phyloP scores from a whole-genome alignment of 768 basidiomycete genomes.

The Pleurotus tuoliensis region DNA sequence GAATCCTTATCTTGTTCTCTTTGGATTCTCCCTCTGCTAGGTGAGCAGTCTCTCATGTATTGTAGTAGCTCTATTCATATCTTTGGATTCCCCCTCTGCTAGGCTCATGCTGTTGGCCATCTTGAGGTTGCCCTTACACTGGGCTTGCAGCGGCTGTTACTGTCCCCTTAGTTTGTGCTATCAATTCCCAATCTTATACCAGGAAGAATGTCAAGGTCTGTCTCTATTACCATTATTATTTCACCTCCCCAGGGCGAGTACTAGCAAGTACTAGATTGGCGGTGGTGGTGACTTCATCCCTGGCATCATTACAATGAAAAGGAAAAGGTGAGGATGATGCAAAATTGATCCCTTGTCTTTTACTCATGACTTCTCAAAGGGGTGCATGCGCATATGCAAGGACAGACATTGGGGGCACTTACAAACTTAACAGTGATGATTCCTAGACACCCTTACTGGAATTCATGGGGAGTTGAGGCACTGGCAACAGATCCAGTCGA shows the following conservation, averaged over 20 bases:
- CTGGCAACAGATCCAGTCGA: constrained; percentile 61
- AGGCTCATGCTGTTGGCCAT: too few species aligned
- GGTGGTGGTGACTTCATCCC: constrained; percentile 50
- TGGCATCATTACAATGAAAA: constrained; percentile 58
- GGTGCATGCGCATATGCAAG: constrained; percentile 59
- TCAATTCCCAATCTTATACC: constrained; percentile 46
- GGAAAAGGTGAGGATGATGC: constrained; percentile 28
- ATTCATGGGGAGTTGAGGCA: constrained; percentile 58
- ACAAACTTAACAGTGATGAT: constrained; percentile 53
- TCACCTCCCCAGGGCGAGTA: too few species aligned
- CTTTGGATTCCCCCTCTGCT: too few species aligned
- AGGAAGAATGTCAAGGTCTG: constrained; percentile 57
- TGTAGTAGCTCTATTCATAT: too few species aligned
- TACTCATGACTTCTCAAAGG: constrained; percentile 24
- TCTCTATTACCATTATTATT: not conserved
- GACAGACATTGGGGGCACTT: constrained; percentile 65
- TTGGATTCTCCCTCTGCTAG: too few species aligned
- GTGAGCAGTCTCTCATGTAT: too few species aligned
- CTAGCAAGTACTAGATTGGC: constrained; percentile 26
- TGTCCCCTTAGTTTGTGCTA: constrained; percentile 30
- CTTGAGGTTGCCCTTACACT: too few species aligned
- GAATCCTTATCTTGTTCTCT: too few species aligned
- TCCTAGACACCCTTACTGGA: constrained; percentile 63
- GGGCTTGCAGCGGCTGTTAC: constrained; percentile 23
- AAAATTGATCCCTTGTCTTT: not conserved